Conservation (phyloP, 2,329 filamentous ascomycete genomes). For the Colletotrichum liaoningense region DNA sequence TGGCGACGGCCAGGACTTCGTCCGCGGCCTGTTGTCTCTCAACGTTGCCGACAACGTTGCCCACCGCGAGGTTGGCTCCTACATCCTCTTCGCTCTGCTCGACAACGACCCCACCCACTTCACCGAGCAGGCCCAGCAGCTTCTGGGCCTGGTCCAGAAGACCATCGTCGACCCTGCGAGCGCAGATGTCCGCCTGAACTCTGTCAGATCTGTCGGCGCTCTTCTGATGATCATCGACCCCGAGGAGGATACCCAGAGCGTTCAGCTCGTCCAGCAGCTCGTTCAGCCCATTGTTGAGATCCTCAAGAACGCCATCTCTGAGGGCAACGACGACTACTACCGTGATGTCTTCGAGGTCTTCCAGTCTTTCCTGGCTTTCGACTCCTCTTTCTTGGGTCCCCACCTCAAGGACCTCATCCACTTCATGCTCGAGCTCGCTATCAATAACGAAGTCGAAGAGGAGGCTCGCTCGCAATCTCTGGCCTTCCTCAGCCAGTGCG, state of each 20-base stretch:
- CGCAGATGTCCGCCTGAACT: conserved; percentile 93
- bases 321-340: conserved; percentile 85
- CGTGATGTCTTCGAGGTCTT: conserved; percentile 96
- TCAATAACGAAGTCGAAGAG: conserved; percentile 81
- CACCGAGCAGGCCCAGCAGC: conserved; percentile 80
- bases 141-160: conserved; percentile 85
- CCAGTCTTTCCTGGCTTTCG: conserved; percentile 92
- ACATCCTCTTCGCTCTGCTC: conserved; percentile 91
- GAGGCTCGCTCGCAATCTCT: conserved; percentile 91
- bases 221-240: conserved; percentile 89
- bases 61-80: conserved; percentile 91
- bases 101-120: conserved; percentile 90
- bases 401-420: conserved; percentile 91
- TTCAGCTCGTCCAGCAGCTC: conserved; percentile 81
- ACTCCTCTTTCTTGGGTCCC: conserved; percentile 82
- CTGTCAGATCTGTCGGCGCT: conserved; percentile 88
- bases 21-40: conserved; percentile 82
- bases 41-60: conserved; percentile 79
- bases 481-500: conserved; percentile 92
- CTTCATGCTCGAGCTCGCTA: conserved; percentile 92
- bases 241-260: conserved; percentile 81
- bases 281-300: conserved; percentile 91
- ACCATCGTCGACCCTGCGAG: conserved; percentile 93
- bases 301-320: conserved; percentile 84
- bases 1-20: conserved; percentile 85